These are phyloP conservation scores for Plantago ovata DNA, from an alignment of 257 asterid genomes.

Conservation along the genomic window DNA sequence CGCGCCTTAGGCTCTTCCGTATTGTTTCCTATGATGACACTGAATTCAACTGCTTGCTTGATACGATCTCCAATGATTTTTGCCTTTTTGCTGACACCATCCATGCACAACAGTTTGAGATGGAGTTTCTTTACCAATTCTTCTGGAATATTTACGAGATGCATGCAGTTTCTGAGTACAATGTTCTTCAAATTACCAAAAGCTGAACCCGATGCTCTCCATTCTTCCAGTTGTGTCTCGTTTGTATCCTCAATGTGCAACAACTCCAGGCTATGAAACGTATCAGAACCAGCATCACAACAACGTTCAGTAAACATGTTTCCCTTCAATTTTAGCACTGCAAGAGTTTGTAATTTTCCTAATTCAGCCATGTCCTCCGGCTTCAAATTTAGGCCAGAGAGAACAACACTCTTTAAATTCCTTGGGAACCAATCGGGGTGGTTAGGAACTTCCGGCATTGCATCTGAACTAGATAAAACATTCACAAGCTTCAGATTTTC, in stretches of 20 bases:
- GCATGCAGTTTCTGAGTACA: neutral
- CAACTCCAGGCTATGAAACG: neutral
- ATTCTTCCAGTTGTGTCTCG: neutral
- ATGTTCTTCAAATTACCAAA: neutral
- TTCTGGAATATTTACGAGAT: no score
- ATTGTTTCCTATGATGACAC: no score
- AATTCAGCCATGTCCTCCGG: neutral
- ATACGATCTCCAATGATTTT: no score
- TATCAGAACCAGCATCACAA: neutral
- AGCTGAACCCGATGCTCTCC: neutral
- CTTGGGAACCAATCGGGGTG: neutral
- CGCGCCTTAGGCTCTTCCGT: no score
- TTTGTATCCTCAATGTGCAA: slow-evolving; percentile 1
- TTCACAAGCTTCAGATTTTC: neutral
- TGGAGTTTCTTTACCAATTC: no score
- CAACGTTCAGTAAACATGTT: neutral
- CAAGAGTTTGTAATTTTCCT: neutral
- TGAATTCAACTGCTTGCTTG: no score
- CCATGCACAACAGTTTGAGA: no score
- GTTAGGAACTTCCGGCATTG: no score
- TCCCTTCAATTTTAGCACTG: neutral
- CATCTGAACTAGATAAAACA: no score
- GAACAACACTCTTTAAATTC: neutral
- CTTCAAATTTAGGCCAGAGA: neutral
- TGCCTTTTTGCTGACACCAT: no score